Evolutionary conservation across 331 rosid species (phyloP), one percentile per base, ranked within the genome.

Genomic region (Prunus yedoensis): DNA sequence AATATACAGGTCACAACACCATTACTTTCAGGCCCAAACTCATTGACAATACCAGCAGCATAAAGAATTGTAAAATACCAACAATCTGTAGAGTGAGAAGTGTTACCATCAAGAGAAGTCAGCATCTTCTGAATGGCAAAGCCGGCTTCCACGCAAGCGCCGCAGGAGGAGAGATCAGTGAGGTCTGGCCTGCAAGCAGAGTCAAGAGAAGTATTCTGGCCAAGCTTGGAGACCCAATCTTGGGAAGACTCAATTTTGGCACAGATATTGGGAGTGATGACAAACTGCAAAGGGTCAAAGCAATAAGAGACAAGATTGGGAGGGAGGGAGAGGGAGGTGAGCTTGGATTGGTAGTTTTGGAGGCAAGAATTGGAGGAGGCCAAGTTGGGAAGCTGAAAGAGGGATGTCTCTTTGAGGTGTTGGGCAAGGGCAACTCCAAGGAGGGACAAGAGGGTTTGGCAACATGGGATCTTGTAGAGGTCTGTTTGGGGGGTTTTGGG

Each of bases 41-140:
- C 81, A 73, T 94, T 94, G 11, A 85, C 91, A 46, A 94, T 64
- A 45, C 93, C 99, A 80, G 97, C 97, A 77, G 92, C 90, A 85
- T 94, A 94, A 41, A 92, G 84, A 64, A 87, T 18, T 8, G 87
- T 30, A 53, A 74, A 91, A 77, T 81, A 83, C 80, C 84, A 94
- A 68, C 99, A 94, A 68, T 83, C 84, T 61, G 1, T 58, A 30
- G 82, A 56, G 74, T 90, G 91, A 38, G 99, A 92, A 58, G 58
- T 2, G 66, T 94, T 92, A 78, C 96, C 96, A 68, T 89, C 95
- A n/a, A 78, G 60, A 0, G 59, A 0, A 65, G 28, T 63, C 61
- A 92, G 73, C 41, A 4, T 17, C 9, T 74, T 63, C 62, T 59
- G 88, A 73, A 79, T 77, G 76, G 67, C 74, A 8, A 14, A 11